phyloP scores from a whole-genome alignment of 1,284 basidiomycete species.

The Cystobasidium pallidum region DNA sequence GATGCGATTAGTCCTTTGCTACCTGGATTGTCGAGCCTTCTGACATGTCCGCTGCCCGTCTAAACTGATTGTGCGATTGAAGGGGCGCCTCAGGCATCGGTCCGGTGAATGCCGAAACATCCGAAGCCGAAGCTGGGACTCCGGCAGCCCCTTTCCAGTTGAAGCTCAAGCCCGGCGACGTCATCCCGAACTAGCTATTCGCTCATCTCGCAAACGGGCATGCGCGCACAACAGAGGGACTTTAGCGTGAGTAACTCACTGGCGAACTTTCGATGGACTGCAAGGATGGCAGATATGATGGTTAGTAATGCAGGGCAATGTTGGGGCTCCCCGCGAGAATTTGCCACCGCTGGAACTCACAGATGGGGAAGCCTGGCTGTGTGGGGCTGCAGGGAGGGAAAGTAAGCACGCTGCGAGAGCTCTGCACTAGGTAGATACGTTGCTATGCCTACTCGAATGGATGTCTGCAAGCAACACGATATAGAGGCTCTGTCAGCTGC shows the following conservation, averaged over 20 bases:
- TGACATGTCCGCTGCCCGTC: neutral
- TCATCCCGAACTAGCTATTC: neutral
- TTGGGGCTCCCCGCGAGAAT: neutral
- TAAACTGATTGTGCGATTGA: neutral
- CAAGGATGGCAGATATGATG: neutral
- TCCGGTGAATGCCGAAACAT: neutral
- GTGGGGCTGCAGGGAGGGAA: conserved; percentile 21
- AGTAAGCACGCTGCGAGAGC: neutral
- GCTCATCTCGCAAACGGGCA: neutral
- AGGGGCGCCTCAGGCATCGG: neutral
- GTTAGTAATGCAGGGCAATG: neutral
- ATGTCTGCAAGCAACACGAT: conserved; percentile 1
- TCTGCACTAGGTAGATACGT: neutral
- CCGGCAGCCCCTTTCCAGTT: conserved; percentile 1
- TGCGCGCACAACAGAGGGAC: neutral
- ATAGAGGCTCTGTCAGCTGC: neutral
- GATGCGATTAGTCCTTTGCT: neutral
- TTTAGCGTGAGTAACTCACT: neutral
- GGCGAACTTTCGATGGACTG: conserved; percentile 42
- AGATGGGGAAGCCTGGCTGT: conserved; percentile 43
- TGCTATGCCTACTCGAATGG: conserved; percentile 25
- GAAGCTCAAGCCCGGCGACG: neutral
- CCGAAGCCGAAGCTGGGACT: conserved; percentile 8
- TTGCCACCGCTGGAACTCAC: neutral
- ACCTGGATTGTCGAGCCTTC: neutral